Conservation (phyloP, 176 grass and related monocot genomes). For the Oryza meridionalis region DNA sequence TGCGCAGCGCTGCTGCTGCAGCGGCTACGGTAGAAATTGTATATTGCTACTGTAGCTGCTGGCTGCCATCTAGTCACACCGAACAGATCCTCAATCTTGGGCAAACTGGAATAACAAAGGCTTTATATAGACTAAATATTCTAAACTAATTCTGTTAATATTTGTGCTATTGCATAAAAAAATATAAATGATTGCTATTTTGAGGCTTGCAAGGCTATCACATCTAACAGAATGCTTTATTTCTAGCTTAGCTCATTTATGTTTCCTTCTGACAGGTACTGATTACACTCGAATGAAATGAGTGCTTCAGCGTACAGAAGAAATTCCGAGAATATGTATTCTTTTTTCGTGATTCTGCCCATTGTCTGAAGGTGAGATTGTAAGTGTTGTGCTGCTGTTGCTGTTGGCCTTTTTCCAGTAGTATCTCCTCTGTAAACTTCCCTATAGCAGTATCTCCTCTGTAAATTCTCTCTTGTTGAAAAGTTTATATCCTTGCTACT, state of each 20-base stretch:
- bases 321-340: slow-evolving; percentile 14
- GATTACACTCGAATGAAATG: not conserved
- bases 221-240: not conserved
- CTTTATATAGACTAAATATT: slow-evolving; percentile 11
- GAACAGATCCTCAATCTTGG: not conserved
- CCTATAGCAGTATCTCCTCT: slow-evolving; percentile 27
- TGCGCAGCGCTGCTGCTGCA: too few species aligned
- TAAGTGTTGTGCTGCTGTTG: not conserved
- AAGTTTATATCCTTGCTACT: not conserved
- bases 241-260: slow-evolving; percentile 13
- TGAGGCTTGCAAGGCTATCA: slow-evolving; percentile 15
- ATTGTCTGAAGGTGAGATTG: slow-evolving; percentile 3
- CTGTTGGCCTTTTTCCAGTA: not conserved
- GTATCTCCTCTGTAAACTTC: not conserved
- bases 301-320: not conserved
- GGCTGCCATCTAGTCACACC: too few species aligned
- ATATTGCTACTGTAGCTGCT: too few species aligned
- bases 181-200: not conserved
- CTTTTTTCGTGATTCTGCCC: not conserved
- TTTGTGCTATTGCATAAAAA: not conserved
- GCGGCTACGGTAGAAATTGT: too few species aligned
- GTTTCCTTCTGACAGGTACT: slow-evolving; percentile 30
- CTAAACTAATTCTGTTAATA: slow-evolving; percentile 14
- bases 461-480: slow-evolving; percentile 12
- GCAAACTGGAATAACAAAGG: not conserved